Base-by-base conservation (phyloP, 495 filamentous ascomycete genomes). In the Entonaema liquescens region DNA sequence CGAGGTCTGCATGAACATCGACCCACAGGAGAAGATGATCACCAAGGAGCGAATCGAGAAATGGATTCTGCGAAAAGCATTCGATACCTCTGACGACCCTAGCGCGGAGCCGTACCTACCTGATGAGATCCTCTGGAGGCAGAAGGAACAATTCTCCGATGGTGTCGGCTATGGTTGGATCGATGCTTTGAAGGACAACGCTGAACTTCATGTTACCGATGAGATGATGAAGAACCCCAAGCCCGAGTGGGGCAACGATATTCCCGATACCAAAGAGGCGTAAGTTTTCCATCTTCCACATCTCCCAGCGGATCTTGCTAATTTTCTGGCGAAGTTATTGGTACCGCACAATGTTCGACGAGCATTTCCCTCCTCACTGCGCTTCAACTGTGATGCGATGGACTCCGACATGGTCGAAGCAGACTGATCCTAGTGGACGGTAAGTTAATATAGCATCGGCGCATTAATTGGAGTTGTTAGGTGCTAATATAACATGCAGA, bases 151-250 rank as follows among this genome's bases (percentile, higher is more conserved):
- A 84, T 99, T 99, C 84, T 93, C 90, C 60, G 95, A 99, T 77
- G 95, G 95, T 79, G 96, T 99, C 68, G 95, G 95, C 62, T 99
- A 99, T 83, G 94, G 96, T 67, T 99, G 95, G 95, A 98, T 98
- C 80, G 96, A 99, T 77, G 92, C 89, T 15, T 86, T 99, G 52
- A 99, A 97, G 86, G 96, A 98, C 78, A 89, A 90, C 67, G 96
- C 95, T 67, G 93, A 95, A 81, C 76, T 88, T 61, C 87, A 95
- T 42, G 91, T 99, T 44, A 95, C 91, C 23, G 94, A 98, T 76
- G 95, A 98, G 85, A 93, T 96, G 89, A 89, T 99, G 89, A 93
- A 92, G 85, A 93, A 93, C 85, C 94, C 95, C 56, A 97, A 97
- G 86, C 88, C 92, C 28, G 93, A 97, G 79, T 99, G 95, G 95